phyloP scores from a whole-genome alignment of 1,139 yeast genomes.

The Candida sanyaensis region DNA sequence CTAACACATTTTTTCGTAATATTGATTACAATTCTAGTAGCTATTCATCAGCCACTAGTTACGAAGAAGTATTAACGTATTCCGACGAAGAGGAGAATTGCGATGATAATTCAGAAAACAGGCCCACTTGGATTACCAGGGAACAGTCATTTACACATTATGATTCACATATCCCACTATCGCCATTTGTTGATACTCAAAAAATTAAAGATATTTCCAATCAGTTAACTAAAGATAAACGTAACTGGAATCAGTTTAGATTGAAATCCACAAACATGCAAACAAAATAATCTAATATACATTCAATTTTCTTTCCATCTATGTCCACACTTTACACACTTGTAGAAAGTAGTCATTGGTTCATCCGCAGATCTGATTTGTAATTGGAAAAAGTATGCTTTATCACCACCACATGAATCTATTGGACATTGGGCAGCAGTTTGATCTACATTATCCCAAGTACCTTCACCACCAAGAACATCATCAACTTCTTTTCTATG shows the following conservation, averaged over 20 bases:
- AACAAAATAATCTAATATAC: neutral
- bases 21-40: constrained; percentile 13
- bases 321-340: constrained; percentile 88
- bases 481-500: constrained; percentile 93
- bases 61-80: neutral
- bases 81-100: neutral
- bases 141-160: constrained; percentile 6
- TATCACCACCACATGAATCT: constrained; percentile 81
- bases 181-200: constrained; percentile 3
- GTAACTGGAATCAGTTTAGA: constrained; percentile 11
- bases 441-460: constrained; percentile 98
- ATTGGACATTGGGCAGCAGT: constrained; percentile 87
- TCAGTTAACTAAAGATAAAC: constrained; percentile 8
- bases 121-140: neutral
- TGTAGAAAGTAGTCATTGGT: constrained; percentile 96
- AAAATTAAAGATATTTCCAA: constrained; percentile 7
- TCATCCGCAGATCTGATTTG: constrained; percentile 93
- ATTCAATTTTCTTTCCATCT: constrained; percentile 93
- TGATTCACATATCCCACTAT: neutral
- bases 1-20: constrained; percentile 7
- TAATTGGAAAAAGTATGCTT: constrained; percentile 95
- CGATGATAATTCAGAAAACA: neutral
- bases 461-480: constrained; percentile 94
- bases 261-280: constrained; percentile 8
- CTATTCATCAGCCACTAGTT: constrained; percentile 11